A percentile compares a stretch with the other conserved stretches of the same genome.
phyloP scores from a whole-genome alignment of 1,284 basidiomycete species.

The Testicularia cyperi region DNA sequence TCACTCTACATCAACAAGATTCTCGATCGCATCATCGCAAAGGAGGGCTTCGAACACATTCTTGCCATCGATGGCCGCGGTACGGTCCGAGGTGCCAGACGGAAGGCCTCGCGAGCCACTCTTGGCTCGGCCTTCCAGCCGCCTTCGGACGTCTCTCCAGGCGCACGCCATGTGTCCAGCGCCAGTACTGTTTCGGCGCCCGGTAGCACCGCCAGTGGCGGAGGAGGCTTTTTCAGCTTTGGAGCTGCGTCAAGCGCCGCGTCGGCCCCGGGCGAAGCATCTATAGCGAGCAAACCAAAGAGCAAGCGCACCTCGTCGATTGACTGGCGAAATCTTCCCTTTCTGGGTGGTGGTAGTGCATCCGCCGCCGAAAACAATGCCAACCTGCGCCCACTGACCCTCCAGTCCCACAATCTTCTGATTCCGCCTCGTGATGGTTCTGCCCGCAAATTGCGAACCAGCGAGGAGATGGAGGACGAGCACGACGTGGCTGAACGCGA shows the following conservation, averaged over 20 bases:
- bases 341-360: constrained; percentile 29
- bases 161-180: constrained; percentile 7
- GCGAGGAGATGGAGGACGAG: constrained; percentile 46
- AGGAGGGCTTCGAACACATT: constrained; percentile 91
- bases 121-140: neutral
- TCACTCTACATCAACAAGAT: constrained; percentile 94
- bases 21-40: constrained; percentile 87
- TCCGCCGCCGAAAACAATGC: constrained; percentile 65
- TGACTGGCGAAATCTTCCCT: constrained; percentile 39
- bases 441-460: constrained; percentile 30
- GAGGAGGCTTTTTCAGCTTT: constrained; percentile 33
- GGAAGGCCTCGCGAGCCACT: constrained; percentile 20
- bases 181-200: constrained; percentile 4
- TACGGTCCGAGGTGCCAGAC: constrained; percentile 29
- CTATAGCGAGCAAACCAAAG: constrained; percentile 7
- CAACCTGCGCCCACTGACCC: constrained; percentile 70
- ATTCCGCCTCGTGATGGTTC: constrained; percentile 19
- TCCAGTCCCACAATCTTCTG: constrained; percentile 55
- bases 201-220: constrained; percentile 4
- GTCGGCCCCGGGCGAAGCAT: neutral
- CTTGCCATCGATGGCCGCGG: constrained; percentile 74
- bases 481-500: constrained; percentile 43
- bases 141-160: neutral
- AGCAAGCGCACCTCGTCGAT: constrained; percentile 31
- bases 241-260: constrained; percentile 4